Base-by-base conservation (phyloP, 305 asterid genomes). In the Solanum chacoense region DNA sequence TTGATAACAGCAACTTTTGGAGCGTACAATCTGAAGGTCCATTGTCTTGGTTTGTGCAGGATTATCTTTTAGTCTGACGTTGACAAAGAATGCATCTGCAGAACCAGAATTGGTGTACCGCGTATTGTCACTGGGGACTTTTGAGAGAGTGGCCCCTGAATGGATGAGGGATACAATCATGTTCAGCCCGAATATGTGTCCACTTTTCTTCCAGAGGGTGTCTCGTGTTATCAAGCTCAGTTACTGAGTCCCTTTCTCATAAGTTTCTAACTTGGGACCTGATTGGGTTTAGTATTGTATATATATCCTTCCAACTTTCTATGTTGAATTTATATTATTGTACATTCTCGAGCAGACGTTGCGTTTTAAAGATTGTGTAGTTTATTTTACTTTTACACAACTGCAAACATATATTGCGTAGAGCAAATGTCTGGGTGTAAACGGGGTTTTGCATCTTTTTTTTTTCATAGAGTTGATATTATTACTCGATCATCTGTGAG, bases 121-220 rank as follows among this genome's bases (percentile, higher is more conserved):
- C 1, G 91, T 92, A 71, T 87, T 90, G 77, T 96, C 99, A 3
- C 85, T 97, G 89, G 99, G 99, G 81, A 95, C 98, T 14, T 90
- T 96, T 28, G 96, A 95, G 87, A 94, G 95, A 91, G 94, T 94
- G 42, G 99, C 98, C 34, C 98, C 98, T 8, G 98, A 94, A 85
- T 97, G 98, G 98, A 96, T 96, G 97, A 94, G 92, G 93, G 95
- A 94, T 65, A 90, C 93, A n/a, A 55, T 95, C 26, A 90, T 90
- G 90, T 96, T 97, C 91, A 90, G 98, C 93, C 87, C 95, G 5
- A 93, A 91, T 87, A 96, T 95, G 98, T 94, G 98, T 78, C 87
- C 91, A 2, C 37, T 94, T 88, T 96, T 95, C 87, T 94, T 97
- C 87, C 92, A 93, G 87, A 93, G 96, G 93, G 90, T 97, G 79